These are phyloP conservation scores for Fusarium papillatum DNA, from an alignment of 2,329 filamentous ascomycete species.

Conservation along the genomic window DNA sequence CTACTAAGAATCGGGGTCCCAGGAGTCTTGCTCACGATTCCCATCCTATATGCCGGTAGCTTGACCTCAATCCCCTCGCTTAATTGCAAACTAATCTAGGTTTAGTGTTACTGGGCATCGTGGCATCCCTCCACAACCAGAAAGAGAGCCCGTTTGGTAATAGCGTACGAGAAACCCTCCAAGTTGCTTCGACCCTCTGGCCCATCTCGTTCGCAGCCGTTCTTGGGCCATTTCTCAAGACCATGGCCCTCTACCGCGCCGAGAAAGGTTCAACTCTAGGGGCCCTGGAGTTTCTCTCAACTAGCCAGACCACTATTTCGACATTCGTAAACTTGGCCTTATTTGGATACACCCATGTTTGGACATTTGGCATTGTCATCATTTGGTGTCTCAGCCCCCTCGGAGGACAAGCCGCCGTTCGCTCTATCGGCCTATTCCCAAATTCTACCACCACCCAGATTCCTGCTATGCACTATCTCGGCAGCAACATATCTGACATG, in stretches of 20 bases:
- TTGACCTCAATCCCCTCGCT: accelerated
- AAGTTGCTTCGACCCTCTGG: slow-evolving; percentile 13
- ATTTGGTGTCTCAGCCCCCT: slow-evolving; percentile 3
- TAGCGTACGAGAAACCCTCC: neutral
- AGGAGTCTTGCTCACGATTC: neutral
- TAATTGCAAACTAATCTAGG: neutral
- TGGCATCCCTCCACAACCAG: neutral
- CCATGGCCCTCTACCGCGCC: neutral
- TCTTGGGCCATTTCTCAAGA: slow-evolving; percentile 3
- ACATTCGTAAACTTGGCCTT: neutral
- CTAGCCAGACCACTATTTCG: neutral
- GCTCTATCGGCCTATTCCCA: neutral
- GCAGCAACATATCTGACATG: accelerated
- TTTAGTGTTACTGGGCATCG: neutral
- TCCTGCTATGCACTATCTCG: neutral
- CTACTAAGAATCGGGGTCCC: neutral
- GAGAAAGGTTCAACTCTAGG: neutral
- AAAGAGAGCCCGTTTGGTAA: neutral
- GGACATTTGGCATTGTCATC: accelerated
- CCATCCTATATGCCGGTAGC: neutral
- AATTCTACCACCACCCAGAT: neutral
- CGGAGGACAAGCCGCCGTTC: neutral
- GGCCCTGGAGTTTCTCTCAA: slow-evolving; percentile 4
- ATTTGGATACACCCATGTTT: neutral
- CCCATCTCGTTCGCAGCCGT: slow-evolving; percentile 19